These are phyloP conservation scores for Chlamydomonas urium DNA, from an alignment of 139 green algal species.

Conservation along the genomic window DNA sequence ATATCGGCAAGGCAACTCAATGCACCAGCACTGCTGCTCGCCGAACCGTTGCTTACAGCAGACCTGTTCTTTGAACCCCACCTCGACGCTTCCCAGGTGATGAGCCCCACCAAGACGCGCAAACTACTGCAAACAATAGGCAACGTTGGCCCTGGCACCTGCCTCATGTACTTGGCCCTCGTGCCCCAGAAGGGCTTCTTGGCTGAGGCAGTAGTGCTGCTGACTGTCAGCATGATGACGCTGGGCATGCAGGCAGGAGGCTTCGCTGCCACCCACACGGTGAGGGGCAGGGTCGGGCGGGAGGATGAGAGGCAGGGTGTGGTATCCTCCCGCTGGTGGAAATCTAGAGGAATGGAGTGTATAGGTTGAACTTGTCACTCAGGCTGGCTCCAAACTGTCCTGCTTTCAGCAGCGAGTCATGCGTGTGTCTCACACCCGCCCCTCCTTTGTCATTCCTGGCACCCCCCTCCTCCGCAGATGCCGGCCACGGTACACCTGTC, in stretches of 20 bases:
- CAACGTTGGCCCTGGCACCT: conserved; percentile 49
- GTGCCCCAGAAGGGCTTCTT: conserved; percentile 45
- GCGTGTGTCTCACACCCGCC: too few species aligned
- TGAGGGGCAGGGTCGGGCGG: not conserved
- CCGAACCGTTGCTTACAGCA: too few species aligned
- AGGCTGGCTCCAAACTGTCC: not conserved
- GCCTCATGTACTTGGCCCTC: conserved; percentile 58
- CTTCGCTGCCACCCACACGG: conserved; percentile 70
- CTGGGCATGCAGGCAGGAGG: conserved; percentile 48
- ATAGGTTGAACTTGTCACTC: not conserved
- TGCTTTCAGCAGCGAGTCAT: not conserved
- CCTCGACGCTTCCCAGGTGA: too few species aligned
- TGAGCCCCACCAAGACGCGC: conserved; percentile 55
- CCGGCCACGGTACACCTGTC: not conserved
- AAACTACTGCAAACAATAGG: conserved; percentile 68
- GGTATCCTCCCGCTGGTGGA: too few species aligned
- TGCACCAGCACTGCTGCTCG: not conserved
- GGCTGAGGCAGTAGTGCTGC: conserved; percentile 1
- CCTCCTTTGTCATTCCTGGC: not conserved
- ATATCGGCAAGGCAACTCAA: not conserved
- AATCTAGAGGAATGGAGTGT: too few species aligned
- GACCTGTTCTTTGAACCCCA: too few species aligned
- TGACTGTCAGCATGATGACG: conserved; percentile 16
- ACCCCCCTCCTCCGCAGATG: not conserved
- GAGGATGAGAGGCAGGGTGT: too few species aligned